Percentiles rank a stretch among this genome's conserved stretches.
Conservation (phyloP, 2,329 filamentous ascomycete genomes). For the Fusarium pseudoanthophilum region DNA sequence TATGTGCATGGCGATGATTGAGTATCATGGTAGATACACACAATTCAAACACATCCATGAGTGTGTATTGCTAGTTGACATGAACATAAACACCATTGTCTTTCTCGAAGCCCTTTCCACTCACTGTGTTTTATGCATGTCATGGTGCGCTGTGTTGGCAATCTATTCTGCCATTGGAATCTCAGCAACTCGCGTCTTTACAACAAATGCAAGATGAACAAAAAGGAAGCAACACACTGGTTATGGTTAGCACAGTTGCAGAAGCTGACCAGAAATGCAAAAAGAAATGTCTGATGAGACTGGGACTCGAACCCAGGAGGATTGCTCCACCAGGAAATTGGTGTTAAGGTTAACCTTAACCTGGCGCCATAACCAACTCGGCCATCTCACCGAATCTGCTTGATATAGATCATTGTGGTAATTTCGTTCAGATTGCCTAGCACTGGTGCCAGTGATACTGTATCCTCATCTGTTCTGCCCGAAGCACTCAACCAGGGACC, state of each 20-base stretch:
- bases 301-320: constrained; percentile 52
- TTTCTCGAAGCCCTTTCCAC: neutral
- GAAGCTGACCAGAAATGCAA: neutral
- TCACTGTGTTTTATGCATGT: neutral
- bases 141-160: neutral
- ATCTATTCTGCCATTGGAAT: neutral
- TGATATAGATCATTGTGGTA: fast-evolving
- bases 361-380: constrained; percentile 52
- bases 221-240: neutral
- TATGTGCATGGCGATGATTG: too few relatives aligned
- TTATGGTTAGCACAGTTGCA: neutral
- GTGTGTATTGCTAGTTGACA: neutral
- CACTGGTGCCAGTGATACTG: neutral
- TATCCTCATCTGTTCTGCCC: neutral
- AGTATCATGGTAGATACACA: too few relatives aligned
- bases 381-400: constrained; percentile 46
- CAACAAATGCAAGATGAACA: neutral
- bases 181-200: neutral
- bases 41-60: neutral
- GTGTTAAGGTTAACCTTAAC: constrained; percentile 49
- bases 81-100: neutral
- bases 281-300: constrained; percentile 42
- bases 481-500: neutral
- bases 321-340: constrained; percentile 49
- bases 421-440: fast-evolving